These are phyloP conservation scores for Chalciporus pseudorubinellus DNA, from an alignment of 768 basidiomycete genomes.

Conservation along the genomic window DNA sequence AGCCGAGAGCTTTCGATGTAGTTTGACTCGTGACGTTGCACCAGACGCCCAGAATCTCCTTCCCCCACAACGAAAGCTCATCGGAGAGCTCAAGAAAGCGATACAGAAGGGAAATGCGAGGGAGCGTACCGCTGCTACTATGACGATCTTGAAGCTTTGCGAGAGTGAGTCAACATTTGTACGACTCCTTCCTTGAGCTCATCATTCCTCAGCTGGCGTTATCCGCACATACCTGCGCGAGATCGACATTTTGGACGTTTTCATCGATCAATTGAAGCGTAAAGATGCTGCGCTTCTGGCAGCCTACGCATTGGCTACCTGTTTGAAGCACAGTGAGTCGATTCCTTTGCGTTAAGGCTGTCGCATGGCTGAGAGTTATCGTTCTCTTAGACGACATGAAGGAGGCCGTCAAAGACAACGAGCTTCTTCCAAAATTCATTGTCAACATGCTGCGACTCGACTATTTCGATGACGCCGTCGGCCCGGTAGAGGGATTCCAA, in stretches of 20 bases:
- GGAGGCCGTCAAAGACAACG: conserved; percentile 4
- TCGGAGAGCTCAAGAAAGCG: conserved; percentile 8
- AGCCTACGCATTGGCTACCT: conserved; percentile 19
- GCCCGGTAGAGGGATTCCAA: conserved; percentile 24
- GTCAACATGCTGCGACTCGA: conserved; percentile 24
- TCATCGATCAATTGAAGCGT: conserved; percentile 15
- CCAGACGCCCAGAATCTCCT: conserved; percentile 7
- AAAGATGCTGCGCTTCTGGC: conserved; percentile 19
- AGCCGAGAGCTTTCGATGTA: neutral
- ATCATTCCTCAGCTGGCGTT: conserved; percentile 2
- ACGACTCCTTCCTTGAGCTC: neutral
- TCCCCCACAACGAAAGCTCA: conserved; percentile 6
- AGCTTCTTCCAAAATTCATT: conserved; percentile 14
- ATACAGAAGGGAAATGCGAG: neutral
- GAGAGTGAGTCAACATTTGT: conserved; percentile 10
- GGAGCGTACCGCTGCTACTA: conserved; percentile 24
- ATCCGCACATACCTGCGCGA: conserved; percentile 13
- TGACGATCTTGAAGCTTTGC: conserved; percentile 21
- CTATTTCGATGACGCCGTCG: conserved; percentile 26
- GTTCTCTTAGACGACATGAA: conserved; percentile 13
- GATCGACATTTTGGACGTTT: conserved; percentile 4
- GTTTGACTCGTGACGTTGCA: neutral
- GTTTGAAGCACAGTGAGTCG: conserved; percentile 16
- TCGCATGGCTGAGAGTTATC: neutral
- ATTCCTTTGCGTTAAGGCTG: neutral